Evolutionary conservation across 1,284 basidiomycete species (phyloP), one percentile per base, ranked within the genome.

Genomic region (Lentinus polychrous): DNA sequence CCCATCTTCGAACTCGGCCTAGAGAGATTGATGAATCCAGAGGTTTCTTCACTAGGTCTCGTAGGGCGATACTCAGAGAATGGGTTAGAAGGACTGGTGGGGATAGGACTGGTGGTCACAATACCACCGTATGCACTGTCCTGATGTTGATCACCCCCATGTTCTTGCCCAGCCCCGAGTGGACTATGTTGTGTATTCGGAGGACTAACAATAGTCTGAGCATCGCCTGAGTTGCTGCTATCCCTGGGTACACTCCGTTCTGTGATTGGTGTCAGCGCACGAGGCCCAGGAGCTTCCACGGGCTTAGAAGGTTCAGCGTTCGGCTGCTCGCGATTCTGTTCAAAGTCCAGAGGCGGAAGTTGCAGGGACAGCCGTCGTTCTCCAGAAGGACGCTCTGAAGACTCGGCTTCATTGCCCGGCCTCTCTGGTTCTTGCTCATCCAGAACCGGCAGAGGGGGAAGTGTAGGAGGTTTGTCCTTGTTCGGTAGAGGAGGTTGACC

Each of bases 1-100:
- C 63, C 61, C 36, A 64, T 52, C 49, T 66, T 69, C 20, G 69
- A 69, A 42, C 64, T 68, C 6, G 71, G 69, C 18, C 64, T 57
- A 5, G 64, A 61, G 8, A 42, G n/a, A 12, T 44, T 44, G 20
- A 43, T 37, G 12, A 48, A 51, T 5, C 22, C 50, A 14, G 43
- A 50, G 1, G 59, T 60, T 2, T 63, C 64, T 15, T 57, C 56
- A 33, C 55, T 64, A 15, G 36, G 49, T 15, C 52, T 53, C 11
- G 33, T 48, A 14, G 52, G 44, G 14, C 34, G 41, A 33, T 51
- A 52, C 22, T 35, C 47, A 3, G 55, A 51, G 10, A 54, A 43
- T 6, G 56, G 52, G 33, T 55, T 54, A 32, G 51, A 47, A 1
- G 35, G 37, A 35, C 10, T 37, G 18, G 55, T 31, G n/a, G 56